Evolutionary conservation across 257 asterid species (phyloP).

Genomic region (Paulownia fortunei): DNA sequence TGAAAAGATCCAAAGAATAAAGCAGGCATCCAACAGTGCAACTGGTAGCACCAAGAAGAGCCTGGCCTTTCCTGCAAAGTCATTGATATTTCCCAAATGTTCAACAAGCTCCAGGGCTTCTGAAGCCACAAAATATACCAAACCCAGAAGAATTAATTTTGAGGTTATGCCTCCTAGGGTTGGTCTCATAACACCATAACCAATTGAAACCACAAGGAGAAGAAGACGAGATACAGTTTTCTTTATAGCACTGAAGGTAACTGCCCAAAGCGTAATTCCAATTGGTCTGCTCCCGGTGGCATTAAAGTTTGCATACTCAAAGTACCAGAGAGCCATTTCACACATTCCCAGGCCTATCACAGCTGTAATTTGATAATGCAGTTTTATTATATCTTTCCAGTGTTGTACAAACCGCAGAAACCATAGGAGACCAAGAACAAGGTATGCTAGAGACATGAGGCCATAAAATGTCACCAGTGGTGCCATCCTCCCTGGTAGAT

Average conservation of each 20-base stretch:
- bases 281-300: constrained; percentile 88
- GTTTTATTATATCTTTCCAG: constrained; percentile 88
- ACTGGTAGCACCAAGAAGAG: constrained; percentile 91
- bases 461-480: constrained; percentile 94
- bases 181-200: constrained; percentile 94
- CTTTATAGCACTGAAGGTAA: constrained; percentile 85
- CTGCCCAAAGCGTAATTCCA: constrained; percentile 90
- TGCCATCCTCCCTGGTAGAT: constrained; percentile 96
- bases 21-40: constrained; percentile 87
- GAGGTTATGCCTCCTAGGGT: constrained; percentile 81
- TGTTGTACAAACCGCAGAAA: constrained; percentile 79
- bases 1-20: constrained; percentile 95
- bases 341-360: constrained; percentile 97
- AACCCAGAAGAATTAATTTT: constrained; percentile 76
- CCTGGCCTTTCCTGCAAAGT: constrained; percentile 87
- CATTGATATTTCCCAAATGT: constrained; percentile 95
- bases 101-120: constrained; percentile 97
- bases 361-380: constrained; percentile 88
- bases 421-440: constrained; percentile 89
- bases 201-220: constrained; percentile 96
- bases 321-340: constrained; percentile 99
- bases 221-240: constrained; percentile 95
- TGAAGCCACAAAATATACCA: constrained; percentile 86
- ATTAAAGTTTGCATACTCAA: constrained; percentile 86
- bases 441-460: constrained; percentile 82